Base-by-base conservation (phyloP, 257 asterid genomes). In the Catharanthus roseus region DNA sequence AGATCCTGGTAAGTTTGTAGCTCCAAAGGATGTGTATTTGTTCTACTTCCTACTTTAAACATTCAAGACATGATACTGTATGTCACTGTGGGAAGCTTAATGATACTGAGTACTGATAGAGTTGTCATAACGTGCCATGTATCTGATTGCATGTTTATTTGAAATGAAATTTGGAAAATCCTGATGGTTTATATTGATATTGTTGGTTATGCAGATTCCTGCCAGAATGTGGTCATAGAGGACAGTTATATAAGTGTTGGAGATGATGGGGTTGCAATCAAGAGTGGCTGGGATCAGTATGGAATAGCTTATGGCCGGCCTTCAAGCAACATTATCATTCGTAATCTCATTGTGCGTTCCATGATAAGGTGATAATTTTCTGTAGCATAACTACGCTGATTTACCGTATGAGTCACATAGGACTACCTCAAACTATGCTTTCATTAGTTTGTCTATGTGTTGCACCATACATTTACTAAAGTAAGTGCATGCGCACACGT, bases 271-370 rank as follows among this genome's bases (percentile, higher is more conserved):
- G 86, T 92, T 75, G 98, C 98, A 64, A 92, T 92, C 76, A 92
- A 92, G 84, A 92, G 98, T 67, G 98, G 98, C 72, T 92, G 98
- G 96, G 98, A 92, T 87, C 96, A 92, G 82, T 92, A 92, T 85
- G 98, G 98, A 83, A 90, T 92, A 80, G 96, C 96, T 80, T 92
- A 92, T 74, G 90, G 78, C 11, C 86, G 85, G 15, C 96, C 98
- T 70, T 92, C 96, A n/a, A 76, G 86, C 69, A 85, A 92, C 80
- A 92, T 92, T 86, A 70, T 82, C 61, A 88, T 92, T 67, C 96
- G 96, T 60, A 90, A 88, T 75, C 85, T 92, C 62, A 72, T 79
- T 50, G 98, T 88, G 57, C 95, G 87, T 65, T 88, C 98, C 19
- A 88, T 84, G 92, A 86, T 90, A 82, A 92, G 98, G 98, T 92